Base-by-base conservation (phyloP, 805 yeast genomes). In the Candida coquimbonensis region DNA sequence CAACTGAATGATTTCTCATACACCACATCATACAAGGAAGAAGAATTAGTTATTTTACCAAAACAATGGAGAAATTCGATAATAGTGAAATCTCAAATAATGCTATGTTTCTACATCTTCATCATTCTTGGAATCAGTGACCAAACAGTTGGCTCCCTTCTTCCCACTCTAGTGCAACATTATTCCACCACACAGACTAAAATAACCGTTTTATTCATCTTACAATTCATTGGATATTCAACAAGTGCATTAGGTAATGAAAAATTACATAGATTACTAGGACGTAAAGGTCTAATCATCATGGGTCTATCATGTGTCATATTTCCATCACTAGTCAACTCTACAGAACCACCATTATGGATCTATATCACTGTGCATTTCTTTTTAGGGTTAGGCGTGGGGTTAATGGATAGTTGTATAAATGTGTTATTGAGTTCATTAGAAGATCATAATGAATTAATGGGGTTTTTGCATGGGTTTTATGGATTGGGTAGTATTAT, bases 401-500 rank as follows among this genome's bases (percentile, higher is more conserved):
- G 88, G 1, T 51, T 73, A 9, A 51, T 77, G 26, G 87, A 81
- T 56, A 76, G 83, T 34, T 63, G 75, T 9, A 61, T 77, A 54
- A 79, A 77, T 53, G 65, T 77, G 14, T 80, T 78, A 72, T 51
- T 62, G 36, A 59, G 64, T 8, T 57, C 72, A 42, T 60, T 81
- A 34, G 69, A 70, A 24, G 76, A 78, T 47, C 72, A 78, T 41
- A 78, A 83, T 40, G 75, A 73, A 44, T 68, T 76, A 47, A 69
- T 83, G 63, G 86, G 90, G 1, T 60, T 70, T 25, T 66, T 76
- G 47, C 93, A 85, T 64, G 90, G 87, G 1, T 57, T 70, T 13
- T 85, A 83, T 60, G 95, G 95, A 1, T 53, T 78, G 3, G 89
- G 90, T 3, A 87, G 89, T 1, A 79, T 86, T 39, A 51, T 80